These are phyloP conservation scores for Babesia bovis DNA, from an alignment of 169 alveolate genomes.

Conservation along the genomic window DNA sequence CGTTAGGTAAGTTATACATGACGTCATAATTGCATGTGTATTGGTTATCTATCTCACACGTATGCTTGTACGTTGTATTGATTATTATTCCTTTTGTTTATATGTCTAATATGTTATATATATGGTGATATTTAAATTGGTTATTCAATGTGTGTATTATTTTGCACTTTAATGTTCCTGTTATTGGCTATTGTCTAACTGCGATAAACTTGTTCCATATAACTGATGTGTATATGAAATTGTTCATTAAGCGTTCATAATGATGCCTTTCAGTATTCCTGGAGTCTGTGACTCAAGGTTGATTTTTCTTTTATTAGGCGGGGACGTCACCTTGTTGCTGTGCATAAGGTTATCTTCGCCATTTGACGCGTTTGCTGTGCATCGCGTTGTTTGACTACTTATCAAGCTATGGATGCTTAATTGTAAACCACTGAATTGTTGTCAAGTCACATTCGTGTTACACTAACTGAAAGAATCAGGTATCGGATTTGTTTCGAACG, in stretches of 20 bases:
- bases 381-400: not conserved
- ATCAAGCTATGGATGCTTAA: not conserved
- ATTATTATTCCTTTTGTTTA: not conserved
- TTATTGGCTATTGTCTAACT: no score
- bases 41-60: no score
- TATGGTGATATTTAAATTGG: not conserved
- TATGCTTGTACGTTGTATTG: not conserved
- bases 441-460: not conserved
- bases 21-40: no score
- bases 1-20: conserved; percentile 1
- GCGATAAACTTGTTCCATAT: no score
- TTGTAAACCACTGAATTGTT: no score
- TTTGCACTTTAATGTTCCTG: not conserved
- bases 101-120: no score
- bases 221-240: no score
- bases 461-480: not conserved
- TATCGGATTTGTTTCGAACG: not conserved
- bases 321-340: not conserved
- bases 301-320: not conserved
- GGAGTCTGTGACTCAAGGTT: not conserved
- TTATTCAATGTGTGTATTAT: not conserved
- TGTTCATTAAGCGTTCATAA: no score
- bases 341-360: not conserved
- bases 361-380: conserved; percentile 9
- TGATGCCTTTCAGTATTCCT: no score